Evolutionary conservation across 306 rosid species (phyloP).

Genomic region (Prunus armeniaca): DNA sequence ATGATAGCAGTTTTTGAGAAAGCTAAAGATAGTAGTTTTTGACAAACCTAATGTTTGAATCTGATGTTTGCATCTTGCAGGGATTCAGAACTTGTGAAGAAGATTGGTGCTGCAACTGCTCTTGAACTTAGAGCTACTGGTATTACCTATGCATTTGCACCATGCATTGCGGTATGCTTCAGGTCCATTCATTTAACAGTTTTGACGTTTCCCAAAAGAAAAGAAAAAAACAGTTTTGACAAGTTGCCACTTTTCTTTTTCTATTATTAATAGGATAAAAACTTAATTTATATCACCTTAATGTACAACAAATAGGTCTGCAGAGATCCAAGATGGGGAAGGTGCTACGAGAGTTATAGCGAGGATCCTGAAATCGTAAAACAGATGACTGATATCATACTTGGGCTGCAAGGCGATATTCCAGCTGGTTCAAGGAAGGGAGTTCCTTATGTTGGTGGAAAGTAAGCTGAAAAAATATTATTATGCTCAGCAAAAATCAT

Average conservation of each 20-base stretch:
- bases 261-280: too few species aligned
- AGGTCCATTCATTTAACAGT: not conserved
- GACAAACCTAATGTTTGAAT: too few species aligned
- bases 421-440: slow-evolving; percentile 6
- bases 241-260: too few species aligned
- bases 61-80: slow-evolving; percentile 2
- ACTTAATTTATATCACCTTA: not conserved
- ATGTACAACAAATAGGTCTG: slow-evolving; percentile 10
- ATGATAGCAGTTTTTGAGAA: too few species aligned
- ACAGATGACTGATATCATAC: slow-evolving; percentile 13
- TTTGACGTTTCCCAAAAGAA: not conserved
- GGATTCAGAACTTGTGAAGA: slow-evolving; percentile 22
- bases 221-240: too few species aligned
- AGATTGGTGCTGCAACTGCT: slow-evolving; percentile 30
- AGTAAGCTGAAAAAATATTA: slow-evolving; percentile 2
- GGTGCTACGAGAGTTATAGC: slow-evolving; percentile 21
- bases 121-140: slow-evolving; percentile 34
- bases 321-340: slow-evolving; percentile 24
- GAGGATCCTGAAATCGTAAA: slow-evolving; percentile 16
- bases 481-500: too few species aligned
- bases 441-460: slow-evolving; percentile 17
- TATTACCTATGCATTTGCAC: slow-evolving; percentile 24
- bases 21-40: too few species aligned
- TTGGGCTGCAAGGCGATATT: slow-evolving; percentile 16
- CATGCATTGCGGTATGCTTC: slow-evolving; percentile 29